Evolutionary conservation across 345 rosid genomes (phyloP).

Genomic region (Melastoma malabathricum): DNA sequence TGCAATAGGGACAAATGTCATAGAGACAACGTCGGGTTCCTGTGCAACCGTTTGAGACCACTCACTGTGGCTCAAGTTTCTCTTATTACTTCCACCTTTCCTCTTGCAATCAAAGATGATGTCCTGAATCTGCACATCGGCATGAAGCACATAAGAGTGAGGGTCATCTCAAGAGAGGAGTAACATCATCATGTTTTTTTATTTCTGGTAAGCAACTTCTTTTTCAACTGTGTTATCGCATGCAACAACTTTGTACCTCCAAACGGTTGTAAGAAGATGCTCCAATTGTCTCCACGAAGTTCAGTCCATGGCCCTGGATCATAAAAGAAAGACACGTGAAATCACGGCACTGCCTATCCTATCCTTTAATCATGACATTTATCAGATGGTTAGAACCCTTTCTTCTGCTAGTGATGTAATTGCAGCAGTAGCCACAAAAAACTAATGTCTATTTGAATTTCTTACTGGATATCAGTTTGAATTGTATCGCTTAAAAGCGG

Average conservation of each 20-base stretch:
- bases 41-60: conserved; percentile 32
- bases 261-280: conserved; percentile 18
- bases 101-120: conserved; percentile 23
- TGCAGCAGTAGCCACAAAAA: no score
- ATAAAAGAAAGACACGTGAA: conserved; percentile 2
- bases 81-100: conserved; percentile 26
- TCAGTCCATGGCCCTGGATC: conserved; percentile 11
- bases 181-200: background rate
- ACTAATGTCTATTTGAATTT: no score
- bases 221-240: background rate
- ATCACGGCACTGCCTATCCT: background rate
- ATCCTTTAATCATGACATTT: background rate
- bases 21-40: conserved; percentile 37
- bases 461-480: no score
- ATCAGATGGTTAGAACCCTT: no score
- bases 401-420: no score
- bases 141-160: no score
- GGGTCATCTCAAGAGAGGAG: no score
- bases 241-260: conserved; percentile 15
- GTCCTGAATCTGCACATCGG: conserved; percentile 20
- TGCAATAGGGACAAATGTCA: conserved; percentile 40
- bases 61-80: conserved; percentile 19
- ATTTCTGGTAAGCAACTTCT: background rate
- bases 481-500: no score
- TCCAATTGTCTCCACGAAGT: conserved; percentile 14